A percentile compares a stretch with the other conserved stretches of the same genome.
These are phyloP conservation scores for Podila verticillata DNA, from an alignment of 192 early-diverging fungal genomes.

Conservation along the genomic window DNA sequence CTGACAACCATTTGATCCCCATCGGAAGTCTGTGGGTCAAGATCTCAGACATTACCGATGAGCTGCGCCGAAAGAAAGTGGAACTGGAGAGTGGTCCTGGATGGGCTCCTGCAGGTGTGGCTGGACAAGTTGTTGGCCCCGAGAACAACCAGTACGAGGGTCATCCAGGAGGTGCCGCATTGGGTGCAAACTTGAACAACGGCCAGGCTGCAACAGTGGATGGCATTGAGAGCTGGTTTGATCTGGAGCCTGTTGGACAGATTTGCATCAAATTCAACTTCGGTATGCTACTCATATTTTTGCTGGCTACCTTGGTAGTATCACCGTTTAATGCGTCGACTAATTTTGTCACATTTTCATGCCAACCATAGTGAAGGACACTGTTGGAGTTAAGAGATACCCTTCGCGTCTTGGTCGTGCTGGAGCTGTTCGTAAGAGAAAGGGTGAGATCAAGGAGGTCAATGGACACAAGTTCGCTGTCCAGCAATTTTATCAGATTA, in stretches of 20 bases:
- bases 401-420: slow-evolving; percentile 77
- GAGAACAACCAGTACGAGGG: slow-evolving; percentile 22
- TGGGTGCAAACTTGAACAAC: slow-evolving; percentile 12
- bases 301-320: not conserved
- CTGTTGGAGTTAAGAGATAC: slow-evolving; percentile 58
- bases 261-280: slow-evolving; percentile 89
- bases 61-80: slow-evolving; percentile 77
- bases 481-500: slow-evolving; percentile 93
- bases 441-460: slow-evolving; percentile 86
- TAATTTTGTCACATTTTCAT: too few species aligned
- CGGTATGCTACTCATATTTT: slow-evolving; percentile 51
- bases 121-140: slow-evolving; percentile 21
- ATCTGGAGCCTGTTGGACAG: slow-evolving; percentile 95
- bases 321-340: too few species aligned
- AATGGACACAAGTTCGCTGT: slow-evolving; percentile 96
- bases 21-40: slow-evolving; percentile 94
- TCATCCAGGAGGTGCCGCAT: not conserved
- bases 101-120: slow-evolving; percentile 60
- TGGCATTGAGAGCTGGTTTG: slow-evolving; percentile 84
- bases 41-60: slow-evolving; percentile 92
- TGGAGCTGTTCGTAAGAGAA: slow-evolving; percentile 78
- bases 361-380: slow-evolving; percentile 55
- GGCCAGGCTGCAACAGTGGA: slow-evolving; percentile 47
- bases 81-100: slow-evolving; percentile 67
- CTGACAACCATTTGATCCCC: slow-evolving; percentile 71